Evolutionary conservation across 2,329 filamentous ascomycete genomes (phyloP).

Genomic region (Fusarium sp.): DNA sequence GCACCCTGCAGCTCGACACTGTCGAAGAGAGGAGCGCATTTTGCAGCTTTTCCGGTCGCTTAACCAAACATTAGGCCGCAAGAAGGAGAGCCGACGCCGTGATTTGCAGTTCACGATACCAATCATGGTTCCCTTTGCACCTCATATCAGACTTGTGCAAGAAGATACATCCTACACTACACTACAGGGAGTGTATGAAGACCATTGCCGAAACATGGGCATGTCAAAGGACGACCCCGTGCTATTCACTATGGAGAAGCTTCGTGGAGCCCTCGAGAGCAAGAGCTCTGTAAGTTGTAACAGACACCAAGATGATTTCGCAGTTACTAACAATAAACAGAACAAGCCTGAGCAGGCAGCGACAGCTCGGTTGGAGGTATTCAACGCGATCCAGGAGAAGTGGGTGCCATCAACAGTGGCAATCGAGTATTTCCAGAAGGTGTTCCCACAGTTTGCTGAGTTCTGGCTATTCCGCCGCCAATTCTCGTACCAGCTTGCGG

Average conservation of each 20-base stretch:
- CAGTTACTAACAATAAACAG: slow-evolving; percentile 52
- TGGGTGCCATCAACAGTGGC: slow-evolving; percentile 87
- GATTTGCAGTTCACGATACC: slow-evolving; percentile 97
- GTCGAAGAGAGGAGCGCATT: slow-evolving; percentile 92
- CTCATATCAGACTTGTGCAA: slow-evolving; percentile 93
- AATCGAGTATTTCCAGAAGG: slow-evolving; percentile 88
- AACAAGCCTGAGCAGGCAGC: slow-evolving; percentile 75
- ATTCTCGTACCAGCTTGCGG: slow-evolving; percentile 94
- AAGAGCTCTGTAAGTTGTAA: slow-evolving; percentile 66
- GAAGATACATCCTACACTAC: slow-evolving; percentile 96
- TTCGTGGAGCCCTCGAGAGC: slow-evolving; percentile 78
- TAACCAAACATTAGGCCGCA: slow-evolving; percentile 89
- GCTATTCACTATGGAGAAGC: slow-evolving; percentile 94
- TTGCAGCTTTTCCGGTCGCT: slow-evolving; percentile 97
- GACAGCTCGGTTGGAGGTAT: slow-evolving; percentile 86
- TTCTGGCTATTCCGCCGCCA: slow-evolving; percentile 99
- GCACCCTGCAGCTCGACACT: slow-evolving; percentile 92
- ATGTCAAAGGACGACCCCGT: slow-evolving; percentile 96
- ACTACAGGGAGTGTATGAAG: slow-evolving; percentile 94
- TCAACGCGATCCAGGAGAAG: slow-evolving; percentile 92
- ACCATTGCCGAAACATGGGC: slow-evolving; percentile 87
- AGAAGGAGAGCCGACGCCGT: slow-evolving; percentile 92
- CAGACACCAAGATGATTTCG: not conserved
- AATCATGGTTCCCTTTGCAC: slow-evolving; percentile 93
- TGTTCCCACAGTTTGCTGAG: slow-evolving; percentile 88